Base-by-base conservation (phyloP, 176 grass and related monocot species). In the Aegilops speltoides region DNA sequence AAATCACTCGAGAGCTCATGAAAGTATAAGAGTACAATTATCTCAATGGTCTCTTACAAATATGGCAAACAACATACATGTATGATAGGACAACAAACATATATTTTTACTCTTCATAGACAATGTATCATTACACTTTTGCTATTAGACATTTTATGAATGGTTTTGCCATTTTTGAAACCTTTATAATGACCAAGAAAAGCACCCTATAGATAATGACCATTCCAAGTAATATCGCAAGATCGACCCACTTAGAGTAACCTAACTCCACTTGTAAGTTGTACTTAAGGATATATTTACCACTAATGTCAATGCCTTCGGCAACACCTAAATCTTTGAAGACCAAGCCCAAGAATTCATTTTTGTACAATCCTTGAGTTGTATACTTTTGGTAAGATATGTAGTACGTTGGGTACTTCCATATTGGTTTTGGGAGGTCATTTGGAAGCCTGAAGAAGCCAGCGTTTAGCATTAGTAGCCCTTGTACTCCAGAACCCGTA, bases 381-480 rank as follows among this genome's bases (percentile, higher is more conserved):
- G 87, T 90, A 63, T 94, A 94, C 33, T 91, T 94, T 33, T 94
- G 92, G 71, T 89, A 94, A 0, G 89, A 82, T n/a, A 94, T 82
- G 15, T 89, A 94, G 46, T 94, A 91, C 15, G 83, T 84, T 11
- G 92, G 92, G 46, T 94, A 94, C 19, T 66, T 65, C 92, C 92
- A 94, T 8, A 94, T 37, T 3, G 43, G 81, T 64, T 79, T 84
- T 22, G 88, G 91, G 5, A 93, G 85, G 56, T 90, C 85, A 38
- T 50, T 50, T 29, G 88, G 91, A 26, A 93, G 77, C 24, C 91
- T 61, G 15, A 90, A 93, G 71, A 90, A 93, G 32, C 85, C 91
- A 0, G 85, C 88, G 17, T 88, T 93, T 17, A 93, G 77, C 85
- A 93, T 93, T 26, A 93, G 68, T 7, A 93, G 1, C 1, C 88